Evolutionary conservation across 2,329 filamentous ascomycete genomes (phyloP).

Genomic region (Tolypocladium capitatum): DNA sequence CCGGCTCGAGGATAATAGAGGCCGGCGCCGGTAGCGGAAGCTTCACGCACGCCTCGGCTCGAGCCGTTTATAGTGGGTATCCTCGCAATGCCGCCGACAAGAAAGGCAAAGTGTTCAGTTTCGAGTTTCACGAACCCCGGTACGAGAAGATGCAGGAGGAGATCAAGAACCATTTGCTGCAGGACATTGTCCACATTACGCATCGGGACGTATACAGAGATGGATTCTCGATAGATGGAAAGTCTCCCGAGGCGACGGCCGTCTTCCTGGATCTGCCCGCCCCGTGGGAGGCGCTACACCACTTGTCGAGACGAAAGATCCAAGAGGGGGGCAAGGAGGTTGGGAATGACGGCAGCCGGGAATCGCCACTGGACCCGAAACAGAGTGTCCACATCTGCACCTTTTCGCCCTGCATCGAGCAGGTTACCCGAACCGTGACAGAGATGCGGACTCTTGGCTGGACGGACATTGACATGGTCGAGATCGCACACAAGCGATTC

Average conservation of each 20-base stretch:
- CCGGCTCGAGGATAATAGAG: constrained; percentile 63
- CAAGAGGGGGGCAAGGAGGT: constrained; percentile 10
- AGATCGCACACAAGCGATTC: constrained; percentile 66
- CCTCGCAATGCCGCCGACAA: constrained; percentile 29
- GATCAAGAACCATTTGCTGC: constrained; percentile 52
- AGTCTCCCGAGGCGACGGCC: constrained; percentile 51
- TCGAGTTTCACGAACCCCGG: constrained; percentile 65
- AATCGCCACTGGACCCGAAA: constrained; percentile 57
- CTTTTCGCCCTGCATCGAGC: constrained; percentile 94
- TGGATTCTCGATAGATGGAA: constrained; percentile 52
- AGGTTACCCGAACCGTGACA: constrained; percentile 77
- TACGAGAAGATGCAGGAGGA: constrained; percentile 58
- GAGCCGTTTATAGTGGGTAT: constrained; percentile 65
- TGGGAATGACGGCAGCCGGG: constrained; percentile 23
- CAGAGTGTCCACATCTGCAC: constrained; percentile 71
- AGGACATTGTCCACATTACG: constrained; percentile 54
- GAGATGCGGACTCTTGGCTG: constrained; percentile 70
- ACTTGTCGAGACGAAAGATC: constrained; percentile 46
- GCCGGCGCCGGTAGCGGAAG: constrained; percentile 72
- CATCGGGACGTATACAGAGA: constrained; percentile 68
- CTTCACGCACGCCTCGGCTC: constrained; percentile 66
- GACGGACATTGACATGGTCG: constrained; percentile 89
- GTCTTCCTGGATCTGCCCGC: constrained; percentile 72
- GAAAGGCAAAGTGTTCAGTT: constrained; percentile 65
- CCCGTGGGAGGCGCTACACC: constrained; percentile 66